A percentile compares a stretch with the other conserved stretches of the same genome.
phyloP scores from a whole-genome alignment of 2,329 filamentous ascomycete genomes.

The Cladosporium sp. region DNA sequence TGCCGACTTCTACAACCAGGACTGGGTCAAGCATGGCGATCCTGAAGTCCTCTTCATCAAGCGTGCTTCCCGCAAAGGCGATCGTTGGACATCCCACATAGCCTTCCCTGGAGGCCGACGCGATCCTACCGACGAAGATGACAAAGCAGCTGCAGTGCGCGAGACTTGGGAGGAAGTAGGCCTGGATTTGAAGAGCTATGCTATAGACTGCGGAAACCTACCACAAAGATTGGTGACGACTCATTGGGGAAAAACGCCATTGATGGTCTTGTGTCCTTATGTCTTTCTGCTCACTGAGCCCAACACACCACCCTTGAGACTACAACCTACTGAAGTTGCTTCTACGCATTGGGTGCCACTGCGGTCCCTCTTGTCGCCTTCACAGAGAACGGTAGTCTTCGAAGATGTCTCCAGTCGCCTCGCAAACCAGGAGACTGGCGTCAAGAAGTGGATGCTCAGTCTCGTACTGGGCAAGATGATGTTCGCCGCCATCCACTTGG shows the following conservation, averaged over 20 bases:
- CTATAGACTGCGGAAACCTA: slow-evolving; percentile 54
- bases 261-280: slow-evolving; percentile 67
- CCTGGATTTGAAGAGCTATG: slow-evolving; percentile 42
- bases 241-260: slow-evolving; percentile 57
- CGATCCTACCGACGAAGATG: slow-evolving; percentile 60
- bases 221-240: slow-evolving; percentile 63
- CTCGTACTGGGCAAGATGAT: slow-evolving; percentile 61
- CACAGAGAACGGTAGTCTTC: slow-evolving; percentile 56
- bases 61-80: slow-evolving; percentile 57
- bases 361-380: slow-evolving; percentile 55
- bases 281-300: slow-evolving; percentile 59
- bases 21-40: slow-evolving; percentile 62
- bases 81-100: slow-evolving; percentile 66
- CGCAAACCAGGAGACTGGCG: slow-evolving; percentile 50
- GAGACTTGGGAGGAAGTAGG: slow-evolving; percentile 65
- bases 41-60: slow-evolving; percentile 70
- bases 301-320: slow-evolving; percentile 50
- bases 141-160: slow-evolving; percentile 57
- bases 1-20: slow-evolving; percentile 56
- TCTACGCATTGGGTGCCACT: slow-evolving; percentile 66
- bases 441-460: slow-evolving; percentile 52
- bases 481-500: slow-evolving; percentile 59
- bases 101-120: slow-evolving; percentile 64
- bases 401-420: slow-evolving; percentile 61
- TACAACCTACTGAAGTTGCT: slow-evolving; percentile 66